phyloP scores from a whole-genome alignment of 176 grass and related monocot genomes.

The Dactylis glomerata region DNA sequence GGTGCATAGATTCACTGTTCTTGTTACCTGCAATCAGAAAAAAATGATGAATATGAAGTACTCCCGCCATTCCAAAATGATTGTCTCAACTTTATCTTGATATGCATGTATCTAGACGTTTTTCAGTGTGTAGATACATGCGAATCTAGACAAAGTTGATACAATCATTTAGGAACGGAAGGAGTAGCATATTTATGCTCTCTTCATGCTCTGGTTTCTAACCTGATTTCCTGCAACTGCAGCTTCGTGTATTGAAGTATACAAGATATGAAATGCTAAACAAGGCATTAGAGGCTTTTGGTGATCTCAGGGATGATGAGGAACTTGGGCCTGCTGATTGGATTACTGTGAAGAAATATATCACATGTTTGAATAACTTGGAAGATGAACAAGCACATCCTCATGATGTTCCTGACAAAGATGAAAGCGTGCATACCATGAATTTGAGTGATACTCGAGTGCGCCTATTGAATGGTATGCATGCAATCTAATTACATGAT shows the following conservation, averaged over 20 bases:
- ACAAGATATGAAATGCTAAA: slow-evolving; percentile 90
- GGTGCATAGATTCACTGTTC: not conserved
- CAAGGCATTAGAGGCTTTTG: slow-evolving; percentile 82
- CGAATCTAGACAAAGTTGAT: too few species aligned
- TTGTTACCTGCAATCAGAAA: not conserved
- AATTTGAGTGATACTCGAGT: slow-evolving; percentile 74
- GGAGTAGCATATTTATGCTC: not conserved
- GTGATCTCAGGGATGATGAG: slow-evolving; percentile 89
- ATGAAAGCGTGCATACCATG: slow-evolving; percentile 54
- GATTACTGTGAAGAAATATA: slow-evolving; percentile 72
- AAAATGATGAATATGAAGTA: not conserved
- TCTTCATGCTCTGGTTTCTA: not conserved
- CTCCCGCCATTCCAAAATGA: too few species aligned
- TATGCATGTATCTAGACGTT: too few species aligned
- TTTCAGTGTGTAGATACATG: too few species aligned
- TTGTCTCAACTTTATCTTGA: too few species aligned
- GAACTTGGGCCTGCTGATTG: slow-evolving; percentile 96
- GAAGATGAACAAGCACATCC: slow-evolving; percentile 77
- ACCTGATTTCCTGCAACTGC: slow-evolving; percentile 26
- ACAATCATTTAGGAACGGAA: too few species aligned
- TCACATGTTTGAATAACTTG: slow-evolving; percentile 80
- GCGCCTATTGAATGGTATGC: slow-evolving; percentile 84
- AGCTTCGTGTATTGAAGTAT: slow-evolving; percentile 88
- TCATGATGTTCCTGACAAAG: slow-evolving; percentile 51
- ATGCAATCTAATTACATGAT: slow-evolving; percentile 3